Base-by-base conservation (phyloP, 345 rosid species). In the Eucalyptus regnans region DNA sequence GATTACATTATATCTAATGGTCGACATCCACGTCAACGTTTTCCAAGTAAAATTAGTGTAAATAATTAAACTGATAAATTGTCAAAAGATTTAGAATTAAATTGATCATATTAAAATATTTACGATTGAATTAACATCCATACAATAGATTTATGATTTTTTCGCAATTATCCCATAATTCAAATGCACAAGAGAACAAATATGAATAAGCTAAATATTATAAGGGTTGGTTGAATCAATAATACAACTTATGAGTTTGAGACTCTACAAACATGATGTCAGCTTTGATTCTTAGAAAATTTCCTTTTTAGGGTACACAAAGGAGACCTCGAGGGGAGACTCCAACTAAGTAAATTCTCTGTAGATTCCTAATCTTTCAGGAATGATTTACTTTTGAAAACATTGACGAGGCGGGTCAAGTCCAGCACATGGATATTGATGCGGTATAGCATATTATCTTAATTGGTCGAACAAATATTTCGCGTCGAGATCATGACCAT, bases 41-140 rank as follows among this genome's bases (percentile, higher is more conserved):
- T 22, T 56, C 12, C 0, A 0, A 56, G 11, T 22, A 22, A 56
- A 56, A 22, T 22, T 56, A 56, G 27, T 22, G 3, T 3, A 56
- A 56, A 56, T 22, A 23, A 60, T 60, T 60, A 60, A 25, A 60
- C 7, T 27, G 0, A 6, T 0, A 58, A 58, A 58, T 25, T 58
- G 13, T 60, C 66, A 27, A 60, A 27, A 56, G 12, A 56, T 56
- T 22, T 56, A 56, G 27, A 9, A 22, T 56, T 56, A 23, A 56
- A 12, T 27, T 60, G 31, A 27, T 0, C 23, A 18, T 52, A 52
- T 52, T 18, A 52, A 52, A 18, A 52, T 0, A 52, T 52, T 52
- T 18, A 18, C 0, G 0, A 56, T 22, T 22, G 10, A 56, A 60
- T 27, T 60, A 8, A 0, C 4, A 60, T 60, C 4, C 66, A 0